Conservation (phyloP, 2,329 filamentous ascomycete genomes). For the Fusarium zealandicum region DNA sequence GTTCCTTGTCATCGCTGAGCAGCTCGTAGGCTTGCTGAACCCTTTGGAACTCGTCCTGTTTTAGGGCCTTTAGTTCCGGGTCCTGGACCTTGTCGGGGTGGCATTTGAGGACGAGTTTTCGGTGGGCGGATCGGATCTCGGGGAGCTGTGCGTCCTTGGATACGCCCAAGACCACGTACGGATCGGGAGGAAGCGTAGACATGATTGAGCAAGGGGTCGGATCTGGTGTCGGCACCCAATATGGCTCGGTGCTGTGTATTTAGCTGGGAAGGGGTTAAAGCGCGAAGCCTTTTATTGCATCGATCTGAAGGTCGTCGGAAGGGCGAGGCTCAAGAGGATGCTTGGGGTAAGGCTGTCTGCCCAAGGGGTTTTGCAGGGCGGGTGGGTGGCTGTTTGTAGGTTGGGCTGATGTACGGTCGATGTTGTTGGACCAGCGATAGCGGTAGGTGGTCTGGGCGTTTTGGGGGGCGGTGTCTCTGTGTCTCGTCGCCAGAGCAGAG, state of each 20-base stretch:
- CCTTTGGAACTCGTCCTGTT: constrained; percentile 87
- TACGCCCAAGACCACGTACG: constrained; percentile 80
- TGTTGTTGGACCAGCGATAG: constrained; percentile 30
- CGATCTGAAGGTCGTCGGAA: constrained; percentile 33
- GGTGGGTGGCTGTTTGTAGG: constrained; percentile 33
- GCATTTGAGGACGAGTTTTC: constrained; percentile 85
- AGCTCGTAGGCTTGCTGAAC: constrained; percentile 94
- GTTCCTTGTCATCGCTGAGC: constrained; percentile 77
- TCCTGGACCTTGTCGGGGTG: constrained; percentile 93
- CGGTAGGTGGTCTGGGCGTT: constrained; percentile 38
- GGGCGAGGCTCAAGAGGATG: constrained; percentile 32
- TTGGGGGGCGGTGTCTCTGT: constrained; percentile 40
- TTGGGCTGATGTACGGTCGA: constrained; percentile 33
- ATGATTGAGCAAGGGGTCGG: constrained; percentile 44
- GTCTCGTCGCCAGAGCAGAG: constrained; percentile 39
- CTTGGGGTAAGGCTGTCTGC: constrained; percentile 37
- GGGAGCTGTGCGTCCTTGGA: constrained; percentile 72
- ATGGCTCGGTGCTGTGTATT: constrained; percentile 28
- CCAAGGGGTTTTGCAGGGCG: constrained; percentile 27
- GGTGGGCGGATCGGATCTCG: constrained; percentile 80
- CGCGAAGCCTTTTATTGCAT: constrained; percentile 36
- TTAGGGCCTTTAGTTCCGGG: constrained; percentile 75
- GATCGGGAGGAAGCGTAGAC: constrained; percentile 70
- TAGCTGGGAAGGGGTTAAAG: constrained; percentile 15
- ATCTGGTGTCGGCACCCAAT: constrained; percentile 20